Evolutionary conservation across 108 stramenopile genomes (phyloP).

Genomic region (Conticribra guillardii): DNA sequence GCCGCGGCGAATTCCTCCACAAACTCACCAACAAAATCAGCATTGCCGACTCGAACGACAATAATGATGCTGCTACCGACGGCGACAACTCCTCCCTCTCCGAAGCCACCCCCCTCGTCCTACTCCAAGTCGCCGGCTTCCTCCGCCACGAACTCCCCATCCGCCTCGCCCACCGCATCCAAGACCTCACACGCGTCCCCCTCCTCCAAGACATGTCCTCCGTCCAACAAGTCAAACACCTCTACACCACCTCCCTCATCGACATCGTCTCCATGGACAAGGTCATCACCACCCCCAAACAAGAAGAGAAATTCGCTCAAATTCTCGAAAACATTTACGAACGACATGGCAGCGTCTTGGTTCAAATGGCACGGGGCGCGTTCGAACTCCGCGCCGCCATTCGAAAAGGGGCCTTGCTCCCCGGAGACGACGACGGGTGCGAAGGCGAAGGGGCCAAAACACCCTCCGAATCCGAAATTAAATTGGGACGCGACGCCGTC

Average conservation of each 20-base stretch:
- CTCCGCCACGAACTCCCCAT: slow-evolving; percentile 95
- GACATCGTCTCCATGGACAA: slow-evolving; percentile 79
- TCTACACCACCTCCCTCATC: slow-evolving; percentile 89
- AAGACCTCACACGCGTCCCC: slow-evolving; percentile 89
- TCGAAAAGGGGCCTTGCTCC: slow-evolving; percentile 28
- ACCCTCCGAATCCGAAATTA: slow-evolving; percentile 13
- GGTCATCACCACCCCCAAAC: slow-evolving; percentile 61
- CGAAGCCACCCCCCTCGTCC: slow-evolving; percentile 46
- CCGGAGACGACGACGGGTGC: slow-evolving; percentile 33
- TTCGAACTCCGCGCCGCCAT: slow-evolving; percentile 91
- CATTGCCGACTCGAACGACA: background rate
- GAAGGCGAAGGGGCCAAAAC: slow-evolving; percentile 25
- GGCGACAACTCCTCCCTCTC: slow-evolving; percentile 21
- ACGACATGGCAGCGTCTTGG: slow-evolving; percentile 90
- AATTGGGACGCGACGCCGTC: slow-evolving; percentile 24
- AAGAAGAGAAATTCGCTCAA: slow-evolving; percentile 67
- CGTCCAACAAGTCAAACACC: slow-evolving; percentile 83
- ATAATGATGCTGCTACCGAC: slow-evolving; percentile 9
- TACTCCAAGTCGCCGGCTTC: slow-evolving; percentile 87
- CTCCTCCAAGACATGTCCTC: slow-evolving; percentile 71
- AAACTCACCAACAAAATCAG: slow-evolving; percentile 45
- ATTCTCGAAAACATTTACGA: slow-evolving; percentile 92
- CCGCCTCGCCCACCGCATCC: slow-evolving; percentile 95
- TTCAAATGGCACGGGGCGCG: slow-evolving; percentile 97
- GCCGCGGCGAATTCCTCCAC: slow-evolving; percentile 80